phyloP scores from a whole-genome alignment of 495 filamentous ascomycete species.

The Talaromyces borbonicus region DNA sequence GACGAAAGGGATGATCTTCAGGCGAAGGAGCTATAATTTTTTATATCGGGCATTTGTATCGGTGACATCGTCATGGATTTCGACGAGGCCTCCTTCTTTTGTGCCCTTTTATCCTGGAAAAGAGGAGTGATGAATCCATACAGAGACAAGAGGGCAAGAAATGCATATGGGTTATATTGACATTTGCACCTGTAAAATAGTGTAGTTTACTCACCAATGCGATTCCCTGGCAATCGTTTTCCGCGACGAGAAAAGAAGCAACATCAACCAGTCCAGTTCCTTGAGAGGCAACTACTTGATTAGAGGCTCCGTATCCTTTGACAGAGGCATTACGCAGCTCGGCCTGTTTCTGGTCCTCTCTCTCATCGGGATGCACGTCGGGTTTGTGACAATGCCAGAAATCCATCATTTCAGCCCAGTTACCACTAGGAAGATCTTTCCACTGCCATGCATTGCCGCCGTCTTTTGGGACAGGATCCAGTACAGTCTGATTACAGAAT shows the following conservation, averaged over 20 bases:
- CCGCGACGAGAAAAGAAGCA: slow-evolving; percentile 59
- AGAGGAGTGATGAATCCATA: neutral
- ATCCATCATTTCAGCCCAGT: slow-evolving; percentile 99
- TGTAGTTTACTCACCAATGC: slow-evolving; percentile 44
- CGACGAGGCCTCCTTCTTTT: slow-evolving; percentile 77
- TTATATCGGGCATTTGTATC: slow-evolving; percentile 90
- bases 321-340: slow-evolving; percentile 33
- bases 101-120: slow-evolving; percentile 39
- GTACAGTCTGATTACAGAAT: slow-evolving; percentile 36
- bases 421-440: slow-evolving; percentile 92
- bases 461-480: slow-evolving; percentile 11
- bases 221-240: slow-evolving; percentile 50
- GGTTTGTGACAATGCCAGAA: slow-evolving; percentile 99
- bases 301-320: slow-evolving; percentile 70
- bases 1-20: neutral
- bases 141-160: slow-evolving; percentile 13
- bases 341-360: slow-evolving; percentile 19
- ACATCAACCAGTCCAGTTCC: slow-evolving; percentile 71
- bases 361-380: slow-evolving; percentile 33
- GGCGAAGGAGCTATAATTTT: slow-evolving; percentile 12
- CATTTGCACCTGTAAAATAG: neutral
- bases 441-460: slow-evolving; percentile 39
- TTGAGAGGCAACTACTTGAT: slow-evolving; percentile 49
- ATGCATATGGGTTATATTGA: slow-evolving; percentile 10
- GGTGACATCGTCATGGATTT: slow-evolving; percentile 51